Conservation (phyloP, 2,329 filamentous ascomycete species). For the Zymoseptoria tritici region DNA sequence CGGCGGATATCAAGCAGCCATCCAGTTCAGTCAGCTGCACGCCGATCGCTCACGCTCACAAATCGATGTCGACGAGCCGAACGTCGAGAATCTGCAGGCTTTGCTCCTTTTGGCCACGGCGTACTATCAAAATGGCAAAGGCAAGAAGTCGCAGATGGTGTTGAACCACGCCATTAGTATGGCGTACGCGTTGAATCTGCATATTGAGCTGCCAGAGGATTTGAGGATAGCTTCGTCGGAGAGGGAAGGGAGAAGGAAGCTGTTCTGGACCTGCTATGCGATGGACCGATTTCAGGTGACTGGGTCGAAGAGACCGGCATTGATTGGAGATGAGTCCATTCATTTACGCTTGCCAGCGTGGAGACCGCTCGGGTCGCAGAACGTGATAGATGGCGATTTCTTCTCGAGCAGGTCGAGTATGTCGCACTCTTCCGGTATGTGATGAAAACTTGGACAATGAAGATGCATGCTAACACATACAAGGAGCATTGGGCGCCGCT, state of each 20-base stretch:
- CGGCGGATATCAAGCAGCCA: conserved; percentile 59
- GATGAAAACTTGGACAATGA: too few relatives aligned
- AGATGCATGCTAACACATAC: background rate
- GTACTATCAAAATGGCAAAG: conserved; percentile 68
- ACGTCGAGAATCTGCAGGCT: conserved; percentile 68
- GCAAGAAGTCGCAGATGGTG: conserved; percentile 82
- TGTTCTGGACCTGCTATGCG: conserved; percentile 85
- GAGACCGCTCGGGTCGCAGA: conserved; percentile 53
- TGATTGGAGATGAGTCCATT: conserved; percentile 71
- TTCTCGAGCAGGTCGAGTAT: conserved; percentile 74
- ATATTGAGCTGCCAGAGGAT: conserved; percentile 63
- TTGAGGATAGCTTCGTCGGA: conserved; percentile 59
- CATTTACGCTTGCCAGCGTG: conserved; percentile 68
- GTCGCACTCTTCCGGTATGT: conserved; percentile 27
- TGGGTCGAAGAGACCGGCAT: conserved; percentile 72
- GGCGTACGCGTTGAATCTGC: conserved; percentile 73
- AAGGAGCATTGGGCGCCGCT: conserved; percentile 50
- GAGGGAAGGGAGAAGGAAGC: conserved; percentile 65
- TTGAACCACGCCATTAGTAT: conserved; percentile 73
- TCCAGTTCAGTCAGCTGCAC: conserved; percentile 64
- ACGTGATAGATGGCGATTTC: conserved; percentile 67
- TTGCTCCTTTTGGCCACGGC: conserved; percentile 68
- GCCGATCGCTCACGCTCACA: conserved; percentile 60
- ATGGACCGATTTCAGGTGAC: conserved; percentile 78
- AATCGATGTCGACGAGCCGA: conserved; percentile 73